Conservation (phyloP, 2,329 filamentous ascomycete genomes). For the Aspergillus sp. region DNA sequence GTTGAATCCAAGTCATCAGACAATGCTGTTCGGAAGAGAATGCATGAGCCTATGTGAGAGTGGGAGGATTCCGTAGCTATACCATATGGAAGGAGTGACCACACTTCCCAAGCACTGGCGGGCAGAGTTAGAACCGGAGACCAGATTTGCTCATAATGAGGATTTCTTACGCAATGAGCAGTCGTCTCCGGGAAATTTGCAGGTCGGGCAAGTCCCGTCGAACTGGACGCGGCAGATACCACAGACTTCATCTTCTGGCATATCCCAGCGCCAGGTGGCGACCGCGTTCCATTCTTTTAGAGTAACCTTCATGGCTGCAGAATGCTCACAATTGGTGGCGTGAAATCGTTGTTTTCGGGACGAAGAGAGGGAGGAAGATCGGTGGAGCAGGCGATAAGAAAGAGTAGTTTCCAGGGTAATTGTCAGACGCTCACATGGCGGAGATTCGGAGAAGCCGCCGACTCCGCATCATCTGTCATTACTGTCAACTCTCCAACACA, state of each 20-base stretch:
- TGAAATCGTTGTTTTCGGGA: background rate
- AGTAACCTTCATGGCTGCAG: conserved; percentile 80
- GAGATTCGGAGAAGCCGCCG: conserved; percentile 3
- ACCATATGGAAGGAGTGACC: conserved; percentile 99
- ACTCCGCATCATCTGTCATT: conserved; percentile 15
- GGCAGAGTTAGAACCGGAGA: conserved; percentile 1
- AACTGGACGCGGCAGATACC: conserved; percentile 98
- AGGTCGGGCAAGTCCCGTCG: conserved; percentile 95
- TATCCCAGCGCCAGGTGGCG: conserved; percentile 96
- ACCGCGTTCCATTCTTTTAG: conserved; percentile 93
- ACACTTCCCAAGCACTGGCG: conserved; percentile 86
- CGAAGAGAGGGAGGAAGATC: background rate
- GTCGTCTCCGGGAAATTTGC: conserved; percentile 96
- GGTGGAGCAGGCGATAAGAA: conserved; percentile 6
- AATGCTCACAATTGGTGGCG: background rate
- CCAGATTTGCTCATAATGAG: background rate
- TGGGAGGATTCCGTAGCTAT: conserved; percentile 23
- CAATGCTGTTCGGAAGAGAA: conserved; percentile 67
- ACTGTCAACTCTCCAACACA: conserved; percentile 5
- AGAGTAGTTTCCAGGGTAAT: background rate
- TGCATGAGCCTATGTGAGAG: conserved; percentile 8
- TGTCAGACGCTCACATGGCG: background rate
- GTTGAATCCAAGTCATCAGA: conserved; percentile 83
- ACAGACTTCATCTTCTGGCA: conserved; percentile 95
- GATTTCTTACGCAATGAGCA: conserved; percentile 75